phyloP scores from a whole-genome alignment of 1,139 yeast genomes.

The Hanseniaspora gamundiae region DNA sequence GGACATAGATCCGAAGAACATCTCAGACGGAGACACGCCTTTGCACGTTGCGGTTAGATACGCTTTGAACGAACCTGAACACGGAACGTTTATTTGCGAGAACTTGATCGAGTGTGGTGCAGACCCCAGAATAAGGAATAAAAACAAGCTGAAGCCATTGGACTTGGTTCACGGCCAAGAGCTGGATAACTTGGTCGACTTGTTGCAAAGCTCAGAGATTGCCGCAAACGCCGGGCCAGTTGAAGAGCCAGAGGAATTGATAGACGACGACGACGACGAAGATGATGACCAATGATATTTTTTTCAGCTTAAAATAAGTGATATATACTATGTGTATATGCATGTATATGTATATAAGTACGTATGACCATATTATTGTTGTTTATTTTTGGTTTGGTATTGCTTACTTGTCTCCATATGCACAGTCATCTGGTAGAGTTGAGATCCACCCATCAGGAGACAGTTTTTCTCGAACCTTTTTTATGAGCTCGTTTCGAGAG shows the following conservation, averaged over 20 bases:
- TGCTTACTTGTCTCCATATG: neutral
- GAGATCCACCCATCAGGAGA: constrained; percentile 22
- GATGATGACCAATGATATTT: too few species aligned
- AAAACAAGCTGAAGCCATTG: constrained; percentile 57
- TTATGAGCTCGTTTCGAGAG: constrained; percentile 13
- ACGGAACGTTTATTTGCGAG: constrained; percentile 67
- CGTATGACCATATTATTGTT: too few species aligned
- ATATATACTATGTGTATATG: neutral
- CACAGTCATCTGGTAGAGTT: constrained; percentile 18
- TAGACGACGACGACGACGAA: constrained; percentile 18
- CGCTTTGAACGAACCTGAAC: constrained; percentile 68
- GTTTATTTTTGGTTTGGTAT: too few species aligned
- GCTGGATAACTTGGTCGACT: constrained; percentile 42
- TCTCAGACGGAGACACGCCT: constrained; percentile 74
- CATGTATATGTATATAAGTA: neutral
- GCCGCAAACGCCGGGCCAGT: constrained; percentile 32
- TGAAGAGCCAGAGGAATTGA: constrained; percentile 16
- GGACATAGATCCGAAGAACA: constrained; percentile 71
- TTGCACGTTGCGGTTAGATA: constrained; percentile 76
- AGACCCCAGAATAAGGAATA: constrained; percentile 53
- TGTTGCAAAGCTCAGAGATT: constrained; percentile 73
- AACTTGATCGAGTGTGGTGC: constrained; percentile 87
- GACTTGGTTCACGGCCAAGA: constrained; percentile 37
- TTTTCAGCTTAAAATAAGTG: too few species aligned
- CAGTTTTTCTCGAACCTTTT: constrained; percentile 9